Evolutionary conservation across 352 stramenopile species (phyloP), one percentile per base, ranked within the genome.

Genomic region (Globisporangium uncinulatum): DNA sequence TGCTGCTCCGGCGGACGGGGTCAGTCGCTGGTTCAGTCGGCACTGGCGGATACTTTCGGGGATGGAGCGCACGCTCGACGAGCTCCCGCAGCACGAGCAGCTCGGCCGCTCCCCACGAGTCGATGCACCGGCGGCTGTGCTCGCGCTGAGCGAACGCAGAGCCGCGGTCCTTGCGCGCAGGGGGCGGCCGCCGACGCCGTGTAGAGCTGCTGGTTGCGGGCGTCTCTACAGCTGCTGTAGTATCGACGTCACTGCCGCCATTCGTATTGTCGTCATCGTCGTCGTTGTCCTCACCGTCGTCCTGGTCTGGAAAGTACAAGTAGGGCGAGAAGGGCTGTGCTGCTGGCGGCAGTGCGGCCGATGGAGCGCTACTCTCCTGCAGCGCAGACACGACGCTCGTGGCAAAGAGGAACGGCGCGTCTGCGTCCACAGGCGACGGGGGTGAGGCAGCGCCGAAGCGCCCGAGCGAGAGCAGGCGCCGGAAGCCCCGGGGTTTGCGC

Each of bases 31-130:
- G 19, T 24, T 17, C 11, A 13, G 47, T 42, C 10, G 20, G 56
- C 13, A 29, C 24, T 1, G 31, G 54, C 13, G 44, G 57, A 34
- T 62, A 55, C 39, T 66, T 51, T 4, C 54, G 61, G 57, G 70
- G 76, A 51, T 71, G 59, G 29, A 76, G 37, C 3, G 70, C 69
- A 34, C 71, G 7, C 43, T 77, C 70, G 3, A 87, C 78, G 15
- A 87, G 67, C 36, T 76, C 69, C 39, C 76, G 74, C 49, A 91
- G 69, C 51, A 72, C 69, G 39, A 69, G 73, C 53, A 91, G 66
- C 68, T 91, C 81, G 13, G 78, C 66, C 19, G 74, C 64, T 17
- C 63, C 70, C 66, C 77, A 87, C 39, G 67, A 68, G 63, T 91
- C 69, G 34, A 89, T 54, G 24, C 76, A 66, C 46, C 61, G 66